These are phyloP conservation scores for Cocos nucifera DNA, from an alignment of 176 grass and related monocot species.

Conservation along the genomic window DNA sequence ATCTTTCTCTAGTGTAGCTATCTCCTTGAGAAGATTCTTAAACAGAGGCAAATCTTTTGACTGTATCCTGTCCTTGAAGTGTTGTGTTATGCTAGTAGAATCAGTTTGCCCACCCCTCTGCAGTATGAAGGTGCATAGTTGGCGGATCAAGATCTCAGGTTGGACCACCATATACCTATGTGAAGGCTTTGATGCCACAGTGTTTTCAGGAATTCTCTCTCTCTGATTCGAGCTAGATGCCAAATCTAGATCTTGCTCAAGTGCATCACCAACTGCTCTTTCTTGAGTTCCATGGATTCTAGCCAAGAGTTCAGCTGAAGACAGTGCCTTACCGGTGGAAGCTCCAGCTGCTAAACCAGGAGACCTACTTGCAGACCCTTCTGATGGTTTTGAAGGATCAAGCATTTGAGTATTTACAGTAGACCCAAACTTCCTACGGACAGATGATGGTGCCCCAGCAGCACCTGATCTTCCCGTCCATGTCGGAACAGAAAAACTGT, in stretches of 20 bases:
- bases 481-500: conserved; percentile 69
- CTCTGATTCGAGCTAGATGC: conserved; percentile 23
- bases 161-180: conserved; percentile 41
- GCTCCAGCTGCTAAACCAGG: conserved; percentile 44
- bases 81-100: conserved; percentile 55
- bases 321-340: conserved; percentile 49
- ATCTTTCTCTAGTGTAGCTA: conserved; percentile 55
- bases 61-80: conserved; percentile 64
- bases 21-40: conserved; percentile 77
- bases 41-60: conserved; percentile 68
- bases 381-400: conserved; percentile 25
- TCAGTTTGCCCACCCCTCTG: conserved; percentile 40
- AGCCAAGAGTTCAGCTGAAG: conserved; percentile 64
- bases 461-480: conserved; percentile 76
- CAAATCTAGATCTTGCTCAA: conserved; percentile 58
- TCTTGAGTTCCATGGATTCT: conserved; percentile 65
- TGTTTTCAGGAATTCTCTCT: conserved; percentile 16
- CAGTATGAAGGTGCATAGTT: conserved; percentile 72
- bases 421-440: conserved; percentile 57
- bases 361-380: conserved; percentile 39
- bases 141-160: conserved; percentile 64
- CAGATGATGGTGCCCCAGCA: conserved; percentile 51
- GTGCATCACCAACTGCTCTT: conserved; percentile 58
- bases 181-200: conserved; percentile 21
- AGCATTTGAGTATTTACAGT: conserved; percentile 36